These are phyloP conservation scores for Picea abies DNA, from an alignment of 83 land plant genomes.

Conservation along the genomic window DNA sequence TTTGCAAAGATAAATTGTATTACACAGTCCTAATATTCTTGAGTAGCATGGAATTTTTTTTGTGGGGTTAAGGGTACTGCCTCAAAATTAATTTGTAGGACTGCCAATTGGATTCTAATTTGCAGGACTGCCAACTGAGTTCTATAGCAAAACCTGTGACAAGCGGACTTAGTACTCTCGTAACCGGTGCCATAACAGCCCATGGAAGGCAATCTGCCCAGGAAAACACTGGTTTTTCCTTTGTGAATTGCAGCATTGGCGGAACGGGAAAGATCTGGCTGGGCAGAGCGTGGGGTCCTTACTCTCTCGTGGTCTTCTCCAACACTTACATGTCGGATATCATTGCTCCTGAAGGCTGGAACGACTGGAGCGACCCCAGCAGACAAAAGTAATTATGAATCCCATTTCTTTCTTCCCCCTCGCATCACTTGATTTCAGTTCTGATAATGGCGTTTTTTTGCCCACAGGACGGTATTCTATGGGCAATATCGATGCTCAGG, in stretches of 20 bases:
- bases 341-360: conserved; percentile 62
- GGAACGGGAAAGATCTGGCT: conserved; percentile 66
- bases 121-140: conserved; percentile 49
- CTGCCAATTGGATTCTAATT: conserved; percentile 43
- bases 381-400: conserved; percentile 46
- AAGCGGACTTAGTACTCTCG: not conserved
- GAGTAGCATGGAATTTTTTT: not conserved
- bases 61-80: not conserved
- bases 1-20: not conserved
- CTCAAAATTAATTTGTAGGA: conserved; percentile 21
- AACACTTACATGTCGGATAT: conserved; percentile 47
- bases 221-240: conserved; percentile 65
- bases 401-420: too few species aligned
- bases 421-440: not conserved
- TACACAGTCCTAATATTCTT: too few species aligned
- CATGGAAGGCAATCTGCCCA: conserved; percentile 41
- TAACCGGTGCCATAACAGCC: conserved; percentile 62
- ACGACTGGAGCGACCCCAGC: conserved; percentile 64
- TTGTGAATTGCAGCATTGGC: conserved; percentile 45
- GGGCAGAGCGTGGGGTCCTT: conserved; percentile 71
- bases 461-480: conserved; percentile 46
- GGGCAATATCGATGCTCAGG: conserved; percentile 69
- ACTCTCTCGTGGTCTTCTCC: conserved; percentile 53
- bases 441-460: not conserved
- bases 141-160: conserved; percentile 40